Percentiles rank a stretch among this genome's conserved stretches.
Conservation (phyloP, 164 flowering plant species). For the Houttuynia cordata region DNA sequence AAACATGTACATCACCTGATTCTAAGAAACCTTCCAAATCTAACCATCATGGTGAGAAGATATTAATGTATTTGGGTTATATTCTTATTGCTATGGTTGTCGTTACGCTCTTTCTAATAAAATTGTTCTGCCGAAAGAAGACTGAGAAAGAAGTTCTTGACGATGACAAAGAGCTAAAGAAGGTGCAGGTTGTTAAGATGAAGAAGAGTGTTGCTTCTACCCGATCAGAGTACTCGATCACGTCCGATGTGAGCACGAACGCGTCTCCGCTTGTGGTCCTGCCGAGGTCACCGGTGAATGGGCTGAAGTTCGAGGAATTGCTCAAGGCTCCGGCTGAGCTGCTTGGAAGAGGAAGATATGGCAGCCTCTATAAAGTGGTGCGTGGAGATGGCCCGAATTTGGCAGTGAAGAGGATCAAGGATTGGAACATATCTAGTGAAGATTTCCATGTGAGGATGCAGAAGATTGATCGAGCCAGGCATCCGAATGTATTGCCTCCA, state of each 20-base stretch:
- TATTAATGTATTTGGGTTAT: conserved; percentile 41
- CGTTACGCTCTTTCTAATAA: conserved; percentile 11
- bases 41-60: conserved; percentile 8
- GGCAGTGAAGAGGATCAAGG: conserved; percentile 66
- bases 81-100: conserved; percentile 18
- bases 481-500: conserved; percentile 43
- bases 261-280: conserved; percentile 31
- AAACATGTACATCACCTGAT: conserved; percentile 14
- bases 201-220: conserved; percentile 13
- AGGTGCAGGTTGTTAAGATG: conserved; percentile 8
- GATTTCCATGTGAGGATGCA: conserved; percentile 47
- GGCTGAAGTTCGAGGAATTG: conserved; percentile 46
- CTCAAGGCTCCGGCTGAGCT: conserved; percentile 66
- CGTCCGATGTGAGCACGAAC: conserved; percentile 15
- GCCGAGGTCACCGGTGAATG: conserved; percentile 28
- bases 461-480: conserved; percentile 35
- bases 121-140: conserved; percentile 13
- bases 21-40: conserved; percentile 14
- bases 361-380: conserved; percentile 47
- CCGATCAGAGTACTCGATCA: conserved; percentile 21
- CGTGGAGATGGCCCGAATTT: conserved; percentile 22
- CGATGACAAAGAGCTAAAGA: not conserved
- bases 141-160: conserved; percentile 9
- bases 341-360: conserved; percentile 51
- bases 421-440: conserved; percentile 35